phyloP scores from a whole-genome alignment of 768 basidiomycete species.

The Leucosporidium yakuticum region DNA sequence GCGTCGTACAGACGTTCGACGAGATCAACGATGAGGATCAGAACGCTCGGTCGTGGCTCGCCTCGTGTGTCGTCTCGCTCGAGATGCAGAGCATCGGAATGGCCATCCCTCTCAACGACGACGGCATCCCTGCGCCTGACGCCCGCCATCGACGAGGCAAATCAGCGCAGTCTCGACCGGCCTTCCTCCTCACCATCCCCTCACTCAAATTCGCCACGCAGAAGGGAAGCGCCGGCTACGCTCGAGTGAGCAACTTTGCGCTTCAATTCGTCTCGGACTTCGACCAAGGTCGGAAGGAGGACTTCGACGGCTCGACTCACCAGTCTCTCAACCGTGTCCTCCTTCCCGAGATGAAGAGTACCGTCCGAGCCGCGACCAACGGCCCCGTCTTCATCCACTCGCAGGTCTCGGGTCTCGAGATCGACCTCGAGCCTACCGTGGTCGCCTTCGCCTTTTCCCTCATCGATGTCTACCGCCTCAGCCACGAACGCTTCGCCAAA shows the following conservation, averaged over 20 bases:
- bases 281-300: conserved; percentile 61
- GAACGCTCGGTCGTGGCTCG: conserved; percentile 41
- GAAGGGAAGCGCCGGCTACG: conserved; percentile 71
- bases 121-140: conserved; percentile 46
- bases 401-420: conserved; percentile 72
- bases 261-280: conserved; percentile 79
- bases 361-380: conserved; percentile 41
- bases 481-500: conserved; percentile 62
- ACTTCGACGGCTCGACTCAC: conserved; percentile 54
- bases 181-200: conserved; percentile 78
- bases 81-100: conserved; percentile 64
- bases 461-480: conserved; percentile 71
- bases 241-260: conserved; percentile 63
- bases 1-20: conserved; percentile 70
- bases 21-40: conserved; percentile 17
- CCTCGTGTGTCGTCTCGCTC: conserved; percentile 44
- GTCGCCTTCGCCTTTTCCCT: conserved; percentile 73
- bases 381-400: conserved; percentile 55
- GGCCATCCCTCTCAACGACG: conserved; percentile 73
- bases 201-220: conserved; percentile 66
- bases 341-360: conserved; percentile 53
- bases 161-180: conserved; percentile 52
- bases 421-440: conserved; percentile 76
- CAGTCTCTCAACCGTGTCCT: conserved; percentile 16
- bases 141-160: conserved; percentile 27